Evolutionary conservation across 192 early-diverging fungal species (phyloP), one percentile per base, ranked within the genome.

Genomic region (Obelidium mucronatum): DNA sequence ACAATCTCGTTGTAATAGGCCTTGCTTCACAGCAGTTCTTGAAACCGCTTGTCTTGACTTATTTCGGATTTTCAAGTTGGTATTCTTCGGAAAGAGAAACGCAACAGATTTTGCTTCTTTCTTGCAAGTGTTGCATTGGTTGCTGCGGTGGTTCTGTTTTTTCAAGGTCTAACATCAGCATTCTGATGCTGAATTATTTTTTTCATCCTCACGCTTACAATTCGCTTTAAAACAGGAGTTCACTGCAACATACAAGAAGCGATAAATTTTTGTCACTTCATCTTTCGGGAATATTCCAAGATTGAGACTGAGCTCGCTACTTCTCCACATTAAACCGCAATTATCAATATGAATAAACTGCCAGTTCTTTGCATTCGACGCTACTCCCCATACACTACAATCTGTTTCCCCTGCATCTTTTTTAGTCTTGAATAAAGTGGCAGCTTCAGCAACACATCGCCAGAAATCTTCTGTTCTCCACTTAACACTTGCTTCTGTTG

Each of bases 341-440:
- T 76, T 40, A 72, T 78, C 58, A 60, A 78, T 78, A 26, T 52
- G n/a, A 51, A 80, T 44, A 58, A 80, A 80, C 48, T 62, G 62
- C 79, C 79, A 80, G 36, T 13, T 13, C 39, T 22, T 39, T 2
- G 77, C 79, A 74, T 80, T 79, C 40, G 79, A 80, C 67, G 81
- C n/a, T 6, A 80, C 70, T n/a, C 77, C 78, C 76, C 67, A 81
- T 0, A 80, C 79, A 51, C 31, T 75, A 31, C 69, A 44, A 1
- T 83, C 82, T 62, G 73, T 39, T 40, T 82, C 82, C 40, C 78
- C 78, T 3, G 80, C 80, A 36, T 78, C 74, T 39, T 71, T 55
- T 30, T 64, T 73, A 19, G 65, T 55, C 65, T 82, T 81, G 74
- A 79, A 81, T 15, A 83, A 66, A 24, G 80, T 60, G 36, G 80